Evolutionary conservation across 345 rosid species (phyloP), one percentile per base, ranked within the genome.

Genomic region (Murraya koenigii): DNA sequence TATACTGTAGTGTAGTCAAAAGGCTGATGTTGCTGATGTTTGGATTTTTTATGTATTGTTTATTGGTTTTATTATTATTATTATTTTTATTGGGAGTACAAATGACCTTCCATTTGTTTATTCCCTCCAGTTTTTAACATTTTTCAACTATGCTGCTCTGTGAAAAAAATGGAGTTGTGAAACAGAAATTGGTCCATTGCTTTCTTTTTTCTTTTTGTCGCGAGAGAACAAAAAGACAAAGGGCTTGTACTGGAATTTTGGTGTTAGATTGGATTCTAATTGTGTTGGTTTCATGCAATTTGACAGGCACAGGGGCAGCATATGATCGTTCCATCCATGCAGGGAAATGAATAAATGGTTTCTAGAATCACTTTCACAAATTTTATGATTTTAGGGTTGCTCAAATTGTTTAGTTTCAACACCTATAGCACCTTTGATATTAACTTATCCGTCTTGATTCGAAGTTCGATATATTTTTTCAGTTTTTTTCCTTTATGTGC

Each of bases 241-340:
- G 44, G 55, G 6, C 19, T 44, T 15, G 36, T 69, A 14, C 13
- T 25, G 64, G 22, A 14, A 58, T 49, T 32, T 20, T 49, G 8
- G 30, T 55, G 25, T 35, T 49, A 25, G 7, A 30, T 10, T 65
- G 62, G 32, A 68, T 59, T 58, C 72, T 68, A 66, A 56, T 69
- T 25, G 17, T 35, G 71, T 28, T 14, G 17, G 32, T 69, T 59
- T 60, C 62, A 47, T 80, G 26, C 70, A 59, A 75, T 80, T 35
- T 77, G 76, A 74, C 89, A 88, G 89, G 89, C 36, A 38, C 91
- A 78, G 72, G 89, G 87, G 64, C 87, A 83, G 81, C 87, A 88
- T 78, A 80, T 86, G 87, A 78, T 88, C 7, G 74, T 75, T 70
- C 89, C 88, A 54, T 82, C 86, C 66, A 84, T 88, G 89, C 91